A percentile compares a stretch with the other conserved stretches of the same genome.
Conservation (phyloP, 106 monocot genomes). For the Dendrobium catenatum region DNA sequence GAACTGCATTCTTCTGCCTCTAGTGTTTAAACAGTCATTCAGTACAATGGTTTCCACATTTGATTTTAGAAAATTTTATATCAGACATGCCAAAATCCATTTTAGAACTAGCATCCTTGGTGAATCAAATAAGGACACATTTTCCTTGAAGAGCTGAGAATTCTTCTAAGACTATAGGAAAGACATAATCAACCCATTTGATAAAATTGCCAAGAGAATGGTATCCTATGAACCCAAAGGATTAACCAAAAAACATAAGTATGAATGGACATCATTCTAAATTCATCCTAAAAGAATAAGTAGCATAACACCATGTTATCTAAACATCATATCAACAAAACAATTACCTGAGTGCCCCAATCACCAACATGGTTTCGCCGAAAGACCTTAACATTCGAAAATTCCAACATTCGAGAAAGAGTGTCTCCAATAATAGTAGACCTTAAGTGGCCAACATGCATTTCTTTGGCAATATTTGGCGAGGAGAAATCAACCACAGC, state of each 20-base stretch:
- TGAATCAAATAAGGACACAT: not conserved
- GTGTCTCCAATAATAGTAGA: slow-evolving; percentile 97
- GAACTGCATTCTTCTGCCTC: not conserved
- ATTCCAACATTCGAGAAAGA: slow-evolving; percentile 90
- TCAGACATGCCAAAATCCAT: not conserved
- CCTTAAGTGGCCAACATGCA: slow-evolving; percentile 98
- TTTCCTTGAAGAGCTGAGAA: no score
- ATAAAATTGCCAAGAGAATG: not conserved
- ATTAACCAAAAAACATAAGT: not conserved
- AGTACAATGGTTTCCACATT: not conserved
- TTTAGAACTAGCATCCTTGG: not conserved
- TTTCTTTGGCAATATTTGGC: slow-evolving; percentile 98
- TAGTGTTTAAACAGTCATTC: not conserved
- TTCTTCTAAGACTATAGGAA: not conserved
- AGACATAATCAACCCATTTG: not conserved
- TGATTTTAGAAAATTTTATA: not conserved
- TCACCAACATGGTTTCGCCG: slow-evolving; percentile 98
- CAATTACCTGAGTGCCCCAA: slow-evolving; percentile 95
- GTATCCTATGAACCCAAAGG: not conserved
- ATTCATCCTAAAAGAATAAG: not conserved
- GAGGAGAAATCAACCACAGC: slow-evolving; percentile 95
- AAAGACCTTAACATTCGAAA: slow-evolving; percentile 87
- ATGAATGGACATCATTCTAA: not conserved
- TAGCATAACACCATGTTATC: not conserved
- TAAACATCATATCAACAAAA: not conserved